Conservation (phyloP, 2,329 filamentous ascomycete species). For the Ceratocystis cubensis region DNA sequence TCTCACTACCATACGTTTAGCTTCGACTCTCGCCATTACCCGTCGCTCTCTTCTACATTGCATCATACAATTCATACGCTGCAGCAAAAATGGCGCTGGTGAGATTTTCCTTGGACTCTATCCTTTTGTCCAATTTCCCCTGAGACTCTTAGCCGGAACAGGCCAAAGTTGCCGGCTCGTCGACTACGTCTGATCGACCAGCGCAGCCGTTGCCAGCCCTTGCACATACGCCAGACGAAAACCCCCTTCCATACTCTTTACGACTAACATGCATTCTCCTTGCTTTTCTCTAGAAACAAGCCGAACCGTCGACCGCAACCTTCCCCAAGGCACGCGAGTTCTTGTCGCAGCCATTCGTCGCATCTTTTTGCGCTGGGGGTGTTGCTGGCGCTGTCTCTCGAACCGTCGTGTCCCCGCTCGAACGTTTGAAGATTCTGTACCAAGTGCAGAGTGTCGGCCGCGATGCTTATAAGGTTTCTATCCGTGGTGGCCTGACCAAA, state of each 20-base stretch:
- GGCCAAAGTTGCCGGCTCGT: no score
- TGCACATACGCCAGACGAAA: neutral
- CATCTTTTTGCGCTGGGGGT: constrained; percentile 87
- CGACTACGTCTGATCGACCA: neutral
- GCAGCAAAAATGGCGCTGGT: constrained; percentile 16
- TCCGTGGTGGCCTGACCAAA: constrained; percentile 76
- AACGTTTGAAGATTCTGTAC: constrained; percentile 94
- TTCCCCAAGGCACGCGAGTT: constrained; percentile 26
- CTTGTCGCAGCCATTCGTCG: constrained; percentile 70
- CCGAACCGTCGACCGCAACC: neutral
- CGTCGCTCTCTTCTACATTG: neutral
- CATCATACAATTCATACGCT: neutral
- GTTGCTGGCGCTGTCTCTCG: constrained; percentile 93
- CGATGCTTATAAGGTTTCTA: constrained; percentile 86
- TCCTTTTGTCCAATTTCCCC: neutral
- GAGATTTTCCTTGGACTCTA: neutral
- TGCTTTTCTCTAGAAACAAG: constrained; percentile 12
- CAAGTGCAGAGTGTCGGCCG: constrained; percentile 85
- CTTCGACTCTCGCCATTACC: neutral
- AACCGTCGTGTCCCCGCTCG: constrained; percentile 90
- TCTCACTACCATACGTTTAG: neutral
- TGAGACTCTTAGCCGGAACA: neutral
- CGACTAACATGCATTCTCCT: neutral
- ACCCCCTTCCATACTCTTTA: neutral
- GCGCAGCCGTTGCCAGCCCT: neutral